phyloP scores from a whole-genome alignment of 1,284 basidiomycete species.

The Puccinia polysora region DNA sequence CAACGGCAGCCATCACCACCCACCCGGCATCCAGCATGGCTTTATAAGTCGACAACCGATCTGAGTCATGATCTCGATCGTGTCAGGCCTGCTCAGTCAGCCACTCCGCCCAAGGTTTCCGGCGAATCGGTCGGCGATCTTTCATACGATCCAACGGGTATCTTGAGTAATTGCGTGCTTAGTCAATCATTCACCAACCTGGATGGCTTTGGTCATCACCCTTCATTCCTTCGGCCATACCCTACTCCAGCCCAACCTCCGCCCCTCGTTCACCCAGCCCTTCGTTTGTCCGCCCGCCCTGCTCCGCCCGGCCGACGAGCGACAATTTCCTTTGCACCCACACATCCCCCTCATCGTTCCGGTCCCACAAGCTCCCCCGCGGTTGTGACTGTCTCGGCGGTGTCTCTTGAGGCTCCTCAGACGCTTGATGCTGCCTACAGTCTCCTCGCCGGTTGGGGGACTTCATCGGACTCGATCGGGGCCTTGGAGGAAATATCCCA shows the following conservation, averaged over 20 bases:
- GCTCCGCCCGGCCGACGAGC: slow-evolving; percentile 9
- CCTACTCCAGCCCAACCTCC: not conserved
- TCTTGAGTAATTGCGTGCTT: not conserved
- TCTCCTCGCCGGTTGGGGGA: slow-evolving; percentile 9
- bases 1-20: no score
- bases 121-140: no score
- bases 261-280: not conserved
- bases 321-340: slow-evolving; percentile 16
- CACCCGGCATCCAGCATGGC: no score
- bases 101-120: no score
- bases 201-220: no score
- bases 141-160: no score
- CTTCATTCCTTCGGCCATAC: not conserved
- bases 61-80: no score
- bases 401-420: not conserved
- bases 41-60: no score
- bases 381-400: no score
- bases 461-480: not conserved
- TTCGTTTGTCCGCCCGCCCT: not conserved
- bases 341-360: not conserved
- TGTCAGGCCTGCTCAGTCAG: no score
- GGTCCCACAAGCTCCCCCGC: not conserved
- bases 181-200: not conserved
- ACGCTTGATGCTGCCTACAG: slow-evolving; percentile 23
- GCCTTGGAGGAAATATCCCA: not conserved